phyloP scores from a whole-genome alignment of 176 grass and related monocot species.

The Sorghum bicolor region Sorghum_bicolor_NCBIv3 NC_012870.2:65027501-65028000 shows the following conservation, averaged over 20 bases:
- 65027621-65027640: no score
- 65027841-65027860: not conserved
- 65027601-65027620: no score
- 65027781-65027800: not conserved
- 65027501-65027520: no score
- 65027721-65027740: not conserved
- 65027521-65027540: no score
- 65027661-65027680: not conserved
- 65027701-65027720: not conserved
- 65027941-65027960: not conserved
- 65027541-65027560: no score
- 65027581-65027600: no score
- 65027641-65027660: not conserved
- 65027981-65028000: not conserved
- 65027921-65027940: not conserved
- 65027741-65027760: not conserved
- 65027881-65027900: not conserved
- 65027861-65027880: not conserved
- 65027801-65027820: not conserved
- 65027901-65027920: slow-evolving; percentile 20
- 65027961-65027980: not conserved
- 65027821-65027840: not conserved
- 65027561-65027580: no score
- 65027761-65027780: not conserved
- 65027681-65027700: not conserved